These are phyloP conservation scores for Colletotrichum spinosum DNA, from an alignment of 2,329 filamentous ascomycete species.

Conservation along the genomic window DNA sequence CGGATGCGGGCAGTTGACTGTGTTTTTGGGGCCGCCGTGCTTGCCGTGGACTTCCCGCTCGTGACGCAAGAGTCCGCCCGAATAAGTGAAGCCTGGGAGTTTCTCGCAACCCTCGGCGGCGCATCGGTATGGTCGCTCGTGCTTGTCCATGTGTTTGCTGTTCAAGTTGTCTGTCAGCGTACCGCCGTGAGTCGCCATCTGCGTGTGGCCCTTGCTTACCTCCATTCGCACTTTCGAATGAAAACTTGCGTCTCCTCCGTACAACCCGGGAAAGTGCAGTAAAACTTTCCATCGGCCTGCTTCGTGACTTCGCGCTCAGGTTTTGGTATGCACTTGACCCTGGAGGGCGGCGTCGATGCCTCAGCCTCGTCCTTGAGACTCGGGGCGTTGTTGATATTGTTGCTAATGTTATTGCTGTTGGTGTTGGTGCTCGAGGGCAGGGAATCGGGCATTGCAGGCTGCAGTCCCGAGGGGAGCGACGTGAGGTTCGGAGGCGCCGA, in stretches of 20 bases:
- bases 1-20: constrained; percentile 84
- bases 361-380: constrained; percentile 32
- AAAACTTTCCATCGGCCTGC: constrained; percentile 80
- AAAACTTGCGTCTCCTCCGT: constrained; percentile 74
- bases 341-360: constrained; percentile 42
- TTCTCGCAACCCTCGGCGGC: constrained; percentile 86
- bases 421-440: constrained; percentile 41
- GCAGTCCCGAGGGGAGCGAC: constrained; percentile 48
- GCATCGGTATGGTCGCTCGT: constrained; percentile 93
- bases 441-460: constrained; percentile 46
- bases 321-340: constrained; percentile 67
- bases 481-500: constrained; percentile 40
- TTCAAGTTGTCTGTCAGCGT: constrained; percentile 40
- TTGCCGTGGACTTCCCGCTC: constrained; percentile 94
- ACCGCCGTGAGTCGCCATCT: background rate
- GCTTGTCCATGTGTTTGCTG: constrained; percentile 99
- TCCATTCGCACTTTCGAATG: constrained; percentile 91
- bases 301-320: constrained; percentile 68
- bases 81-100: constrained; percentile 94
- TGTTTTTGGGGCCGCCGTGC: constrained; percentile 88
- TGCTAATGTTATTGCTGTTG: background rate
- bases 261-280: constrained; percentile 80
- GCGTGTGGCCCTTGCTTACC: constrained; percentile 67
- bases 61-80: constrained; percentile 87
- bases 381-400: constrained; percentile 1